Percentiles rank a stretch among this genome's conserved stretches.
phyloP scores from a whole-genome alignment of 1,284 basidiomycete genomes.

The Heliocybe sulcata region DNA sequence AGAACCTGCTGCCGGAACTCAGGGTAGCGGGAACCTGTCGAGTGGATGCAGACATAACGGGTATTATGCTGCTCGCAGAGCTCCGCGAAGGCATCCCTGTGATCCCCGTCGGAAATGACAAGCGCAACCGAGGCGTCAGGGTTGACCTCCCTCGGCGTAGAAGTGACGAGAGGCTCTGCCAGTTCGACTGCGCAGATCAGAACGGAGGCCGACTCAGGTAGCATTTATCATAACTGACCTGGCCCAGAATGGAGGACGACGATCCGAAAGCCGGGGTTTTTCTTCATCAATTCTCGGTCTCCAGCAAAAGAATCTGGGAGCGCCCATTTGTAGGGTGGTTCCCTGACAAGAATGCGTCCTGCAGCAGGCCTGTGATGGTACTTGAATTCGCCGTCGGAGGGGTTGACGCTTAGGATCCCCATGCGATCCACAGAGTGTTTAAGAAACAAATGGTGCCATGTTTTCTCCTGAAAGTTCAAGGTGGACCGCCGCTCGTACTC shows the following conservation, averaged over 20 bases:
- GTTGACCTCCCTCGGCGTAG: background rate
- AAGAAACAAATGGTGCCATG: constrained; percentile 1
- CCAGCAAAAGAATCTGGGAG: background rate
- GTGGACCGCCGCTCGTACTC: constrained; percentile 1
- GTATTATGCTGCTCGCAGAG: background rate
- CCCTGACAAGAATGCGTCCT: background rate
- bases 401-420: background rate
- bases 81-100: background rate
- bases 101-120: background rate
- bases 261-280: background rate
- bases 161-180: background rate
- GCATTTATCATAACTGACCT: background rate
- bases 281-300: background rate
- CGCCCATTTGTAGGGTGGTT: background rate
- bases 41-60: background rate
- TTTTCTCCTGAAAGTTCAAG: constrained; percentile 1
- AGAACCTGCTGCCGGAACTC: background rate
- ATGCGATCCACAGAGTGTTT: constrained; percentile 1
- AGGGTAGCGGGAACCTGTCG: background rate
- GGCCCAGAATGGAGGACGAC: background rate
- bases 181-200: background rate
- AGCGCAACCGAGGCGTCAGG: background rate
- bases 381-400: background rate
- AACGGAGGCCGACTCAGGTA: background rate
- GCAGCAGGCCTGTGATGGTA: constrained; percentile 1